These are phyloP conservation scores for Sclerotinia borealis DNA, from an alignment of 2,329 filamentous ascomycete genomes.

Conservation along the genomic window DNA sequence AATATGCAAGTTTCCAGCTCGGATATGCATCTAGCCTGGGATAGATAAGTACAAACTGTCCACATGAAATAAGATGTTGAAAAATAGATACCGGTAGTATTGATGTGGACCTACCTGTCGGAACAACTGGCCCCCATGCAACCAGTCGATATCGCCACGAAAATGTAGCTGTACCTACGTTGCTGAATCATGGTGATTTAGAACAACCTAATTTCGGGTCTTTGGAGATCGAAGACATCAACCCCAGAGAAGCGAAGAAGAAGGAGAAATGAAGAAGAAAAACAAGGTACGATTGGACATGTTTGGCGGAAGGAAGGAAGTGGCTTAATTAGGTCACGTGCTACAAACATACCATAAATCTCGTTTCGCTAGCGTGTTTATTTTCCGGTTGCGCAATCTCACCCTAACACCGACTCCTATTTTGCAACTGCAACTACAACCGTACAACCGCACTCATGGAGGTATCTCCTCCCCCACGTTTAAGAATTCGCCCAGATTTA, in stretches of 20 bases:
- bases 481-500: background rate
- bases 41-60: background rate
- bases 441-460: background rate
- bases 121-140: background rate
- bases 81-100: background rate
- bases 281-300: background rate
- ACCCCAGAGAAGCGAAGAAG: background rate
- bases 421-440: background rate
- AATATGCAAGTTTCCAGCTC: slow-evolving; percentile 6
- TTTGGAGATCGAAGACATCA: background rate
- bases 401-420: background rate
- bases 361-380: slow-evolving; percentile 2
- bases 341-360: background rate
- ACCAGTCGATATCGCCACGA: background rate
- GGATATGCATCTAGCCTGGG: slow-evolving; percentile 3
- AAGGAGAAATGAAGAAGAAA: background rate
- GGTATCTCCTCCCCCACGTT: background rate
- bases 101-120: background rate
- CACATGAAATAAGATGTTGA: background rate
- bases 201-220: background rate
- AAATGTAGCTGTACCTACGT: background rate
- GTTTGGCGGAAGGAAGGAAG: background rate
- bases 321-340: background rate
- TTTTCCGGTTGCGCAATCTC: slow-evolving; percentile 6
- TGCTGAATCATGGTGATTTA: background rate